Evolutionary conservation across 2,329 filamentous ascomycete genomes (phyloP), one percentile per base, ranked within the genome.

Genomic region (Sclerotinia subarctica): DNA sequence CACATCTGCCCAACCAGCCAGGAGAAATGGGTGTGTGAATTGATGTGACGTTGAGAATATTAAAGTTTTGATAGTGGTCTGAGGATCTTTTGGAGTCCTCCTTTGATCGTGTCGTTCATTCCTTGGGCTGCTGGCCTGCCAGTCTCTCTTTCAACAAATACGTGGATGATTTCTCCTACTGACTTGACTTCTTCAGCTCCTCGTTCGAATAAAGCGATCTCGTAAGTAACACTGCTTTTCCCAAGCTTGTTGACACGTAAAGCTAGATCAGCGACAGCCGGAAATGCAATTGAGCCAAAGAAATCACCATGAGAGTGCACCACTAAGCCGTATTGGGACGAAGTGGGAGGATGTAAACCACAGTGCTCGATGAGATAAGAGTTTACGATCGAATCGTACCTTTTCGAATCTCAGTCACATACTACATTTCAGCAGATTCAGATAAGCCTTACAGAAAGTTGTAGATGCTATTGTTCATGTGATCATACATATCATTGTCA

Each of bases 401-500:
- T 89, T 64, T 62, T 38, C 24, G 19, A 29, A 21, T 29, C 44
- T 60, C 44, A 60, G 32, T 19, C 29, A 62, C 26, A n/a, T 3
- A 44, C 5, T 47, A 42, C 10, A 51, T 21, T 32, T 51, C n/a
- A 66, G 35, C 6, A 42, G 24, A 17, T 44, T 24, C 19, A 15
- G 5, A 35, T 32, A 10, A 32, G 26, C 26, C 82, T 77, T 78
- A 89, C 84, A 96, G 84, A 70, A 91, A 90, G 74, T 91, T 91
- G 79, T 97, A 97, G 66, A 95, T 85, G 52, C 89, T 91, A 77
- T 96, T 97, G 81, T 97, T 97, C 83, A 96, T 88, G 78, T 98
- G 94, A 70, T 92, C 85, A 79, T 95, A 97, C 91, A 96, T 95
- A 81, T 97, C 93, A 77, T 96, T 96, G 79, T 97, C 93, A 78